A percentile compares a stretch with the other conserved stretches of the same genome.
Evolutionary conservation across 2,329 filamentous ascomycete species (phyloP).

Genomic region (Colletotrichum tanaceti): DNA sequence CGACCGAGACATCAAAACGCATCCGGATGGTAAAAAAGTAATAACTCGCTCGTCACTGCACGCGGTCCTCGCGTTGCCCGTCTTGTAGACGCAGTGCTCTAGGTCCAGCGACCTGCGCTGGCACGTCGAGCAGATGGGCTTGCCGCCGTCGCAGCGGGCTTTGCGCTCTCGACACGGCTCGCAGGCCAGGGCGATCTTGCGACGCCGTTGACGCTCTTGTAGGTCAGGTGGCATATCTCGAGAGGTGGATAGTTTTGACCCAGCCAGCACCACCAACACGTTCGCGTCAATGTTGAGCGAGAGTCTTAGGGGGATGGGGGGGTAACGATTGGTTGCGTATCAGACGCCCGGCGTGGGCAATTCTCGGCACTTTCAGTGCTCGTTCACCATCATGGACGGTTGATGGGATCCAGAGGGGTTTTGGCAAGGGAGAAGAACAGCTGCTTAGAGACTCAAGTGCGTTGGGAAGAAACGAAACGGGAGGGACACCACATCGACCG

Average conservation of each 20-base stretch:
- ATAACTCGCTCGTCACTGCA: not conserved
- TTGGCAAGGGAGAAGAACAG: no score
- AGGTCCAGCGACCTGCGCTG: constrained; percentile 48
- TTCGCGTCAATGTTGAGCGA: not conserved
- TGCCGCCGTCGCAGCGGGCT: constrained; percentile 55
- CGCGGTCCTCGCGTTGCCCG: no score
- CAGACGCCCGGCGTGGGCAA: not conserved
- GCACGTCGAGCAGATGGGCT: constrained; percentile 58
- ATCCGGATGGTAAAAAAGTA: not conserved
- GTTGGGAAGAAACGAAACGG: no score
- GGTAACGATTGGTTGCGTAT: no score
- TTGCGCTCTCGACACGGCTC: constrained; percentile 57
- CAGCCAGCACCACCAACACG: not conserved
- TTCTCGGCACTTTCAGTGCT: not conserved
- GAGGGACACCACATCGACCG: no score
- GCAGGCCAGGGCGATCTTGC: constrained; percentile 53
- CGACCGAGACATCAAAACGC: not conserved
- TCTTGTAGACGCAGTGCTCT: constrained; percentile 51
- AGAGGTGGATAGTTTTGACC: not conserved
- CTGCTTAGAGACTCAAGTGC: no score
- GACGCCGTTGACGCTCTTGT: constrained; percentile 18
- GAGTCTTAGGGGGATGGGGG: not conserved
- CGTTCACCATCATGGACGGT: no score
- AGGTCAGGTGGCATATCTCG: not conserved
- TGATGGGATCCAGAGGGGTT: no score